Conservation (phyloP, 257 asterid genomes). For the Verbascum thapsus region DNA sequence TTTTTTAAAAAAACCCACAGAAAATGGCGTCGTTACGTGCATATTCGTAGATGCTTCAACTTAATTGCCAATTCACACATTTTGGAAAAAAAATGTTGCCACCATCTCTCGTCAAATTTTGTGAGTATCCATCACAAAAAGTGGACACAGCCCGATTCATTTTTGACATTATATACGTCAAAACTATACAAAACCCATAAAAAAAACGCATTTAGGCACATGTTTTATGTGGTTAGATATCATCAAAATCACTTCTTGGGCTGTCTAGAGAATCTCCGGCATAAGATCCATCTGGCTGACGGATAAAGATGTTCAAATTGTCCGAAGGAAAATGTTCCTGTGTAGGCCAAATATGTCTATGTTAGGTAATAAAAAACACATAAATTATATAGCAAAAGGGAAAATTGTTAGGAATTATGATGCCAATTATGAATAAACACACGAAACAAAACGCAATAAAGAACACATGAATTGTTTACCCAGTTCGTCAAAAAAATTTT, state of each 20-base stretch:
- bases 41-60: no score
- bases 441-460: no score
- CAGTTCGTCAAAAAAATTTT: no score
- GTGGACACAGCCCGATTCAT: conserved; percentile 39
- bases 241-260: conserved; percentile 60
- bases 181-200: conserved; percentile 43
- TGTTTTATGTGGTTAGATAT: conserved; percentile 37
- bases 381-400: no score
- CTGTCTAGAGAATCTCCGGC: conserved; percentile 82
- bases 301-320: conserved; percentile 77
- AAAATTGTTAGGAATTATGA: no score
- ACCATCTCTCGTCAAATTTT: conserved; percentile 24
- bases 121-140: conserved; percentile 51
- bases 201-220: conserved; percentile 26
- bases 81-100: conserved; percentile 33
- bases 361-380: no score
- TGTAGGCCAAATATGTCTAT: conserved; percentile 17
- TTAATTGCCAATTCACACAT: conserved; percentile 31
- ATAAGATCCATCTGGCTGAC: conserved; percentile 85
- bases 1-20: not conserved
- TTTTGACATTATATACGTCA: conserved; percentile 39
- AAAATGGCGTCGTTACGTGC: conserved; percentile 24
- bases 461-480: no score
- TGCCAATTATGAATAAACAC: no score
- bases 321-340: conserved; percentile 68